Conservation (phyloP, 2,329 filamentous ascomycete genomes). For the Tympanopsis confertula region DNA sequence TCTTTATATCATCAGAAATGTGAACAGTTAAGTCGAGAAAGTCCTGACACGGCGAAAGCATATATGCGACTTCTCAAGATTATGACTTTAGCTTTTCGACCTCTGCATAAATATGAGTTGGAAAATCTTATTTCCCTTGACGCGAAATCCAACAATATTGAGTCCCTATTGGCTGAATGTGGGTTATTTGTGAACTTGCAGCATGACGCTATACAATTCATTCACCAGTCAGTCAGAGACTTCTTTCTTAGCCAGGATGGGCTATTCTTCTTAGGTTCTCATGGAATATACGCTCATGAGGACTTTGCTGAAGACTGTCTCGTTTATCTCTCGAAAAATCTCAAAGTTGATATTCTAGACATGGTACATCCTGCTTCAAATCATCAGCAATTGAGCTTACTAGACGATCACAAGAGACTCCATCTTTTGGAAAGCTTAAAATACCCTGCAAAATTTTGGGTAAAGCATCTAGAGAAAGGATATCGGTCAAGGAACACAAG, state of each 20-base stretch:
- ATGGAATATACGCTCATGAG: slow-evolving; percentile 7
- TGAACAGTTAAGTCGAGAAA: slow-evolving; percentile 8
- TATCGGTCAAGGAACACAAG: slow-evolving; percentile 4
- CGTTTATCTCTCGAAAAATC: slow-evolving; percentile 9
- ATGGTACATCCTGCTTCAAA: slow-evolving; percentile 10
- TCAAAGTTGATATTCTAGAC: slow-evolving; percentile 11
- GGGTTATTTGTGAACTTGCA: slow-evolving; percentile 12
- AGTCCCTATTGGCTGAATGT: slow-evolving; percentile 8
- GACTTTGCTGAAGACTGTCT: slow-evolving; percentile 11
- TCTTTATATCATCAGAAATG: slow-evolving; percentile 11
- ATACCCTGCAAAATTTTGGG: slow-evolving; percentile 14
- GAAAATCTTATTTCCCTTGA: slow-evolving; percentile 8
- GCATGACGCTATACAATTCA: slow-evolving; percentile 10
- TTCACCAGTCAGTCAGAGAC: slow-evolving; percentile 15
- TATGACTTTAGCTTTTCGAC: slow-evolving; percentile 12
- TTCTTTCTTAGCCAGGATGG: slow-evolving; percentile 9
- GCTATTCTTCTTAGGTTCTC: slow-evolving; percentile 7
- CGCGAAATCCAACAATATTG: slow-evolving; percentile 5
- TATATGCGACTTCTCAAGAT: slow-evolving; percentile 11
- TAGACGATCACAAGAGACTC: slow-evolving; percentile 1
- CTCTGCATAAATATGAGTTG: slow-evolving; percentile 10
- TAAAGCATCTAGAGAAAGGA: slow-evolving; percentile 8
- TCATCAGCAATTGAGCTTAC: slow-evolving; percentile 5
- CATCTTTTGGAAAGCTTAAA: slow-evolving; percentile 6
- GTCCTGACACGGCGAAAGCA: slow-evolving; percentile 6